Evolutionary conservation across 345 rosid genomes (phyloP).

Genomic region (Lagerstroemia speciosa): DNA sequence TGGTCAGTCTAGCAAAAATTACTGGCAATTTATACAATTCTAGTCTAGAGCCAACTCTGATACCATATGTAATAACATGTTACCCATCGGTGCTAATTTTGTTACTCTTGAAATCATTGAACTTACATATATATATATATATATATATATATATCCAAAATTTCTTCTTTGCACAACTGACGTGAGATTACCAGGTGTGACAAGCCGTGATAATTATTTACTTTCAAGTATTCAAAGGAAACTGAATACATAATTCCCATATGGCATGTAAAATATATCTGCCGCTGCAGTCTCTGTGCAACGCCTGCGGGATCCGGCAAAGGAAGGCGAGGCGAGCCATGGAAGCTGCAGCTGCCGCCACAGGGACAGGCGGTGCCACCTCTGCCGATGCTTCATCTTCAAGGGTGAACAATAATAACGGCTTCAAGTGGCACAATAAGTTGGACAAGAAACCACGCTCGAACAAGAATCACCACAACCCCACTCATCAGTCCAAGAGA

Average conservation of each 20-base stretch:
- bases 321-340: slow-evolving; percentile 80
- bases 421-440: slow-evolving; percentile 21
- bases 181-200: too few relatives aligned
- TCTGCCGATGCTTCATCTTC: slow-evolving; percentile 9
- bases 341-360: slow-evolving; percentile 34
- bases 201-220: too few relatives aligned
- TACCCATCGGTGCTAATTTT: too few relatives aligned
- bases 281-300: slow-evolving; percentile 72
- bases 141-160: too few relatives aligned
- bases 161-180: too few relatives aligned
- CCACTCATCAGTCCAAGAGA: slow-evolving; percentile 29
- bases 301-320: slow-evolving; percentile 85
- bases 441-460: slow-evolving; percentile 40
- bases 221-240: background rate
- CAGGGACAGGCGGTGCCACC: background rate
- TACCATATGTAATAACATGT: too few relatives aligned
- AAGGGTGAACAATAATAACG: slow-evolving; percentile 1
- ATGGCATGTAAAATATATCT: background rate
- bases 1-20: too few relatives aligned
- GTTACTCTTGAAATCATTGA: too few relatives aligned
- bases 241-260: background rate
- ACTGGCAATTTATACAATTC: too few relatives aligned
- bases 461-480: slow-evolving; percentile 13
- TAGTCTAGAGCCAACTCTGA: too few relatives aligned
- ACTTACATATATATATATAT: too few relatives aligned